Conservation (phyloP, 352 stramenopile genomes). For the Pythium aquatile region DNA sequence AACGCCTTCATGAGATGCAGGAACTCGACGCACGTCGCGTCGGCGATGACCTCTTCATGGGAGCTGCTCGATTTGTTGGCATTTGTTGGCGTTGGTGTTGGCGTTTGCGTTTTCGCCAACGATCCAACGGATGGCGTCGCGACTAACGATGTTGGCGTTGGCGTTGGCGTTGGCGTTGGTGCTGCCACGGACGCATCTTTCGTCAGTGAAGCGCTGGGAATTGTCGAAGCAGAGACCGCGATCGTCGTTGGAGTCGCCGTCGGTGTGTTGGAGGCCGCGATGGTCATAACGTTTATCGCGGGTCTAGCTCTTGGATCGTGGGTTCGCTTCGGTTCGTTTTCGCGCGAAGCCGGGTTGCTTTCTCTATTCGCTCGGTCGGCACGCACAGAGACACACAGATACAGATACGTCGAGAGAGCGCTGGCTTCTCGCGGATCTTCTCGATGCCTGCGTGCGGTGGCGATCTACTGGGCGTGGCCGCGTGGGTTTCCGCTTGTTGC, state of each 20-base stretch:
- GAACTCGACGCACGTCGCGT: conserved; percentile 34
- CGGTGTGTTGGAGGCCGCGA: background rate
- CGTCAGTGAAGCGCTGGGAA: too few relatives aligned
- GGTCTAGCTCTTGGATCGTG: background rate
- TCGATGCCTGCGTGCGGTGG: conserved; percentile 9
- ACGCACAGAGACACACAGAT: conserved; percentile 6
- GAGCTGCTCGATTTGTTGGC: conserved; percentile 2
- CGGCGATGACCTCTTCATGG: conserved; percentile 12
- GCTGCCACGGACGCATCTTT: background rate
- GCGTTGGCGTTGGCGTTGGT: background rate
- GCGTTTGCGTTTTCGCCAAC: background rate
- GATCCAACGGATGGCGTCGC: background rate
- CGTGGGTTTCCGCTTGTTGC: conserved; percentile 15
- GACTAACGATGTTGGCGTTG: background rate
- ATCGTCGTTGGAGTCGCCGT: conserved; percentile 4
- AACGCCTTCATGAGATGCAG: conserved; percentile 39
- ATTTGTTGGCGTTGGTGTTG: conserved; percentile 1
- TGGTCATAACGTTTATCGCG: conserved; percentile 7
- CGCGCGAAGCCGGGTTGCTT: background rate
- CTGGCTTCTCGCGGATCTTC: background rate
- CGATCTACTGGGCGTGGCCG: conserved; percentile 12
- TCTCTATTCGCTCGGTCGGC: background rate
- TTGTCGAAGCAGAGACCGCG: background rate
- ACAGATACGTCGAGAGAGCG: background rate
- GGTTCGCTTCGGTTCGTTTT: background rate